Evolutionary conservation across 2,329 filamentous ascomycete genomes (phyloP).

Genomic region (Lachnellula cervina): DNA sequence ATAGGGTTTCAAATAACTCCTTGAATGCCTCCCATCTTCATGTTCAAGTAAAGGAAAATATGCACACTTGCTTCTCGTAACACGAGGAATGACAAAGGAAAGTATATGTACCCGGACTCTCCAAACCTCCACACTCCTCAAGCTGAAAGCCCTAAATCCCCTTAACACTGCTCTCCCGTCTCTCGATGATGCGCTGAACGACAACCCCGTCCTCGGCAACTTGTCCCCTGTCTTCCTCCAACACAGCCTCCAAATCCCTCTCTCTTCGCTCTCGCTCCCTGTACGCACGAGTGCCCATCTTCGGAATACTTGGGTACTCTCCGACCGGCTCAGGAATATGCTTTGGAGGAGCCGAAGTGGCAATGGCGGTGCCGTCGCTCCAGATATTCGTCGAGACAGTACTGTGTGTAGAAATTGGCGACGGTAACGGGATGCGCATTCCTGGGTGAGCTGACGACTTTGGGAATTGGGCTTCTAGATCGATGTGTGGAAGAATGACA

Average conservation of each 20-base stretch:
- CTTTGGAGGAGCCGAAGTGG: not conserved
- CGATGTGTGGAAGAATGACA: not conserved
- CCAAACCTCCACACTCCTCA: not conserved
- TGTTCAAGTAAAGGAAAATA: not conserved
- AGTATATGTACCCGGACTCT: not conserved
- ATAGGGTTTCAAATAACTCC: too few species aligned
- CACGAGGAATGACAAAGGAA: not conserved
- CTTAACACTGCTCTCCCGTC: constrained; percentile 7
- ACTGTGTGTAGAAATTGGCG: not conserved
- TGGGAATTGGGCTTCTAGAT: constrained; percentile 5
- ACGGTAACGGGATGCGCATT: not conserved
- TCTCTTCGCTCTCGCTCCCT: constrained; percentile 17
- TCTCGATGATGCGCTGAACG: constrained; percentile 9
- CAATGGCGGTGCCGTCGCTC: not conserved
- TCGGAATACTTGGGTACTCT: constrained; percentile 7
- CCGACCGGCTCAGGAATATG: constrained; percentile 3
- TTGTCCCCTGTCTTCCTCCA: not conserved
- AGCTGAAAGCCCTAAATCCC: not conserved
- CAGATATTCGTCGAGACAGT: constrained; percentile 2
- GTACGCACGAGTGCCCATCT: constrained; percentile 22
- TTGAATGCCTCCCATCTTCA: too few species aligned
- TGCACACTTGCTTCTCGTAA: not conserved
- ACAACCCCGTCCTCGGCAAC: constrained; percentile 2
- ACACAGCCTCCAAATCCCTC: not conserved
- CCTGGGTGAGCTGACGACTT: not conserved